Evolutionary conservation across 768 basidiomycete genomes (phyloP), one percentile per base, ranked within the genome.

Genomic region (Daedaleopsis nitida): DNA sequence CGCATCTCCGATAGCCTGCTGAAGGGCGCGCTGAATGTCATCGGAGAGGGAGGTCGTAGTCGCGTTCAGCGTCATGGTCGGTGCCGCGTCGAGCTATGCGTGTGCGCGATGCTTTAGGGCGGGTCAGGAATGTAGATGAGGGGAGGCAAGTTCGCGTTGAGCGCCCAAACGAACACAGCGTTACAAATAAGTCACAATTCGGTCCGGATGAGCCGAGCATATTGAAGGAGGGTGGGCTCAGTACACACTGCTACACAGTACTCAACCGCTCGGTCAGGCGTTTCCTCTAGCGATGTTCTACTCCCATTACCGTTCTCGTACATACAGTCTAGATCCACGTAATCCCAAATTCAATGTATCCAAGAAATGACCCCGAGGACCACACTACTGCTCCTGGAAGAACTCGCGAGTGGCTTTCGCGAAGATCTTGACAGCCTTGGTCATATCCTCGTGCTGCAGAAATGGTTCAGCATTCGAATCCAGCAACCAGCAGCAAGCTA

Each of bases 21-120:
- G 78, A n/a, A 82, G 74, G n/a, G 80, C 82, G 57, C 75, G 79
- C 60, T 82, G 77, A 56, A 81, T 77, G 65, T 82, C 82, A 59
- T 73, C 76, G 52, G 80, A 67, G 43, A 81, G 73, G 49, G 66
- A 57, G 52, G 64, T 39, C 59, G 62, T 59, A 52, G 62, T 52
- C 37, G 59, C 34, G 51, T 44, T 65, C 65, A 73, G 73, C 69
- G 64, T 59, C 45, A 62, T n/a, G 59, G 60, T 60, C 62, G 66
- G 35, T 27, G 17, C 35, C 55, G 55, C 57, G 57, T 42, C 54
- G 57, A 54, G 43, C 24, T 24, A 42, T 16, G 39, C 58, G 63
- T 52, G 52, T 47, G 53, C 55, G 17, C 21, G 52, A 59, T 55
- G 58, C 45, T 77, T 77, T 77, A 77, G 76, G 76, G 76, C 70